Base-by-base conservation (phyloP, 305 asterid species). In the Plantago lanceolata region DNA sequence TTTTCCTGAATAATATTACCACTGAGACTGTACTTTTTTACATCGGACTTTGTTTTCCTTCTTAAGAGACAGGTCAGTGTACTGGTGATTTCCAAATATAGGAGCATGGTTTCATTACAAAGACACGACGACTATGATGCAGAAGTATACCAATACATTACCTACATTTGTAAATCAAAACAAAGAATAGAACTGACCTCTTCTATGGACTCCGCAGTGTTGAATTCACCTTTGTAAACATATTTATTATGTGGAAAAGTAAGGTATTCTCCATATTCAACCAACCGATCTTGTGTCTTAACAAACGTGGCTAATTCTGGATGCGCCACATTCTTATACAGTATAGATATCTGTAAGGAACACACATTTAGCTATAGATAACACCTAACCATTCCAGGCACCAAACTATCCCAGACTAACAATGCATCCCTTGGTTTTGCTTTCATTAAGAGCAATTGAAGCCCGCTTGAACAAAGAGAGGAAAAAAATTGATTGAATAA, bases 271-370 rank as follows among this genome's bases (percentile, higher is more conserved):
- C 91, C 92, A 4, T 84, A 84, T 75, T 89, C 86, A 57, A 80
- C 84, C 69, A 85, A 73, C 98, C 98, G 89, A 64, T 81, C 85
- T 37, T 69, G 85, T 13, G 75, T 65, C 84, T 83, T 89, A 76
- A 85, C 68, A 58, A 73, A 89, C 13, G 94, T 82, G 58, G 88
- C 88, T 75, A 93, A 61, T 73, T 89, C 89, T 11, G 94, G 96
- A 76, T 92, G 98, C 35, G 91, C 95, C 71, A 89, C 94, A 77
- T 93, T 89, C 74, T 80, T 87, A 71, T 89, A 79, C 70, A 79
- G 50, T 78, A n/a, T n/a, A n/a, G n/a, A n/a, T n/a, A 93, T 79
- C 98, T 93, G 84, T 78, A 68, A 70, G 66, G 55, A 74, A 58
- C 72, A 45, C 18, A 54, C 19, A 54, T 54, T 68, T 3, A 61